phyloP scores from a whole-genome alignment of 2,329 filamentous ascomycete species.

The Penicillium psychrosexuale region DNA sequence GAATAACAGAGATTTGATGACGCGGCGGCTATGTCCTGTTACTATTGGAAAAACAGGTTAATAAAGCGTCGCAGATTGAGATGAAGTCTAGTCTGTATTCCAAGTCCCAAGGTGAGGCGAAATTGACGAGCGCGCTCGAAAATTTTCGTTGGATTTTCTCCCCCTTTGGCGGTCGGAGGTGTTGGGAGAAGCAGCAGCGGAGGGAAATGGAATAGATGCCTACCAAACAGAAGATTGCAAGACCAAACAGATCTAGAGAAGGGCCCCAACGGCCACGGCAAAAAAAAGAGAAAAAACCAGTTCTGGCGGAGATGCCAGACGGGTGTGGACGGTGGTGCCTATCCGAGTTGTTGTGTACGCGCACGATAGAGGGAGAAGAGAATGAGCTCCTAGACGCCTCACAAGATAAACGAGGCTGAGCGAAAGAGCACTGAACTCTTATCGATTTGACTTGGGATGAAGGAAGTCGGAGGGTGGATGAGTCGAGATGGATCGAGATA shows the following conservation, averaged over 20 bases:
- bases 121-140: constrained; percentile 5
- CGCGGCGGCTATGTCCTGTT: constrained; percentile 34
- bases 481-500: constrained; percentile 5
- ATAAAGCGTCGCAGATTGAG: constrained; percentile 12
- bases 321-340: constrained; percentile 16
- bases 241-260: constrained; percentile 25
- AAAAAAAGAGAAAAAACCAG: constrained; percentile 3
- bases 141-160: constrained; percentile 3
- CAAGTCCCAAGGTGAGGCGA: constrained; percentile 4
- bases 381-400: constrained; percentile 21
- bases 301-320: constrained; percentile 30
- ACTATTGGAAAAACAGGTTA: constrained; percentile 17
- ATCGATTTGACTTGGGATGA: constrained; percentile 13
- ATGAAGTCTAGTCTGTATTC: constrained; percentile 11
- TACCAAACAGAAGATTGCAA: constrained; percentile 30
- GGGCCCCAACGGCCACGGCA: constrained; percentile 30
- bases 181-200: neutral
- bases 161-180: constrained; percentile 1
- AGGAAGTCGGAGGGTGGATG: neutral
- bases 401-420: constrained; percentile 7
- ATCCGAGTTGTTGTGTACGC: constrained; percentile 15
- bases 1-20: constrained; percentile 26
- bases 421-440: constrained; percentile 5
- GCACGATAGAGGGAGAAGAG: constrained; percentile 15
- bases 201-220: constrained; percentile 6